These are phyloP conservation scores for Metschnikowia cubensis DNA, from an alignment of 805 yeast species.

Conservation along the genomic window DNA sequence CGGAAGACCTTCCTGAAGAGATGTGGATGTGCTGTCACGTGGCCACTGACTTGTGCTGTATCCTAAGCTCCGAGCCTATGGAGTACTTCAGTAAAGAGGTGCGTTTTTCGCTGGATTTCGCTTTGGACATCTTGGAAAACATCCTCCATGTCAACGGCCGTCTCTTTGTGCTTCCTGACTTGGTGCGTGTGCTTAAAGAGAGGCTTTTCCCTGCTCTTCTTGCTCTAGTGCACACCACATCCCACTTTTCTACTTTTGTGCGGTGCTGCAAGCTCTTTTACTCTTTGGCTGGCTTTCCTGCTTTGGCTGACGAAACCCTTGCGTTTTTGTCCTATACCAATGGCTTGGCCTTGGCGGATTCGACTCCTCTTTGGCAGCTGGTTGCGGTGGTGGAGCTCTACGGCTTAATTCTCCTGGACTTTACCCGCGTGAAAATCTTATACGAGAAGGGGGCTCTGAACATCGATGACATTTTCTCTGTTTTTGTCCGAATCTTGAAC, in stretches of 20 bases:
- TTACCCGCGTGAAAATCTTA: constrained; percentile 46
- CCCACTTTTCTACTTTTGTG: constrained; percentile 63
- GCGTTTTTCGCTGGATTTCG: constrained; percentile 57
- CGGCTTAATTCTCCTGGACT: constrained; percentile 55
- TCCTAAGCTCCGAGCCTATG: constrained; percentile 52
- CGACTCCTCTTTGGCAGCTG: constrained; percentile 57
- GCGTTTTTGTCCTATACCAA: constrained; percentile 72
- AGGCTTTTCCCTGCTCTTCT: constrained; percentile 74
- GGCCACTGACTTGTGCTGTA: constrained; percentile 66
- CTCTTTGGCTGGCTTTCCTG: constrained; percentile 53
- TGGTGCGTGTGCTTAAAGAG: constrained; percentile 61
- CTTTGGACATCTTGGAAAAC: constrained; percentile 80
- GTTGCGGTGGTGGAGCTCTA: constrained; percentile 71
- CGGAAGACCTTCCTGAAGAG: neutral
- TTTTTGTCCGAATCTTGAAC: constrained; percentile 13
- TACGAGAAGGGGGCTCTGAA: constrained; percentile 36
- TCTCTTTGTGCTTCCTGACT: constrained; percentile 50
- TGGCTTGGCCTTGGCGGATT: constrained; percentile 40
- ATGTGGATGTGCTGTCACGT: constrained; percentile 60
- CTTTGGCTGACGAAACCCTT: constrained; percentile 73
- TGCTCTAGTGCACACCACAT: constrained; percentile 51
- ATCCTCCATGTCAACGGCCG: constrained; percentile 60
- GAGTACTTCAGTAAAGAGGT: constrained; percentile 48
- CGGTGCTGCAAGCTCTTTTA: constrained; percentile 71
- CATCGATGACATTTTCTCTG: constrained; percentile 48